phyloP scores from a whole-genome alignment of 2,329 filamentous ascomycete genomes.

The Fusarium floridanum region DNA sequence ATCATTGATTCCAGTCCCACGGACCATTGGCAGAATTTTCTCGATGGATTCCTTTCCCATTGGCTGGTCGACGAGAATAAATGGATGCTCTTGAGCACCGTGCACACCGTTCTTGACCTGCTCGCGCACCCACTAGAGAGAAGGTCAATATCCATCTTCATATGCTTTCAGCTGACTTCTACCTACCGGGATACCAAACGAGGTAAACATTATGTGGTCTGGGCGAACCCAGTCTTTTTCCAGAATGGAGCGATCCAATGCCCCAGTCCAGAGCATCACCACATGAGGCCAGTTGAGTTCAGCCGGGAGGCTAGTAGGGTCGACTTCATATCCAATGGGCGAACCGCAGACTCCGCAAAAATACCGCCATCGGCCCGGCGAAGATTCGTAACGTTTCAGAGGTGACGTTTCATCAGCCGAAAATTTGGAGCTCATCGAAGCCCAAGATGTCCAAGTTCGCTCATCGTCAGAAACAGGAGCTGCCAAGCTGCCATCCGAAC shows the following conservation, averaged over 20 bases:
- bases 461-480: background rate
- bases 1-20: background rate
- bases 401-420: background rate
- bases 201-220: slow-evolving; percentile 1
- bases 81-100: background rate
- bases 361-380: slow-evolving; percentile 1
- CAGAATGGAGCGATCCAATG: background rate
- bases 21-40: background rate
- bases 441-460: background rate
- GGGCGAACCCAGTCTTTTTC: slow-evolving; percentile 1
- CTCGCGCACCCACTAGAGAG: background rate
- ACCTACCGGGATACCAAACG: background rate
- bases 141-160: background rate
- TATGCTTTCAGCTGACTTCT: background rate
- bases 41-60: background rate
- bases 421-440: background rate
- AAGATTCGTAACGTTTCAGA: slow-evolving; percentile 5
- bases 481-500: background rate
- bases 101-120: background rate
- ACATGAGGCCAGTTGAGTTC: slow-evolving; percentile 8
- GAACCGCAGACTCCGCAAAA: slow-evolving; percentile 1
- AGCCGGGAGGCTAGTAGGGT: background rate
- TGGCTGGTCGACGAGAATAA: background rate
- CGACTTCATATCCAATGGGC: background rate
- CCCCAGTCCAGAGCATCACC: background rate